Evolutionary conservation across 2,329 filamentous ascomycete genomes (phyloP), one percentile per base, ranked within the genome.

Genomic region (Apiospora rasikravindrae): DNA sequence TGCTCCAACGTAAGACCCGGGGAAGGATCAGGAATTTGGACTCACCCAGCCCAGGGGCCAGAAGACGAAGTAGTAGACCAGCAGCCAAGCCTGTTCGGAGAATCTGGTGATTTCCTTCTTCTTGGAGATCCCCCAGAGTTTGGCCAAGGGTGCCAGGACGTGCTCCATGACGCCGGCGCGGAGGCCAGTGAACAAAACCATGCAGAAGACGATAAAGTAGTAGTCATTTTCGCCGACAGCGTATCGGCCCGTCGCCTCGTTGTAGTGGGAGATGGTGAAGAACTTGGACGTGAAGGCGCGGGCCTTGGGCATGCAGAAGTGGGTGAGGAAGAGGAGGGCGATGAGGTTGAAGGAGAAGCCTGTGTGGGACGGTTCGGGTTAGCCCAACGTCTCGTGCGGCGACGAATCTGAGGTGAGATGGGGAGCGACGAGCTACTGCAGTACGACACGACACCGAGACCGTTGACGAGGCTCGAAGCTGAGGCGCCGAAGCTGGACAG

Each of bases 81-180:
- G 84, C 80, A 98, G 87, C 94, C 96, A 98, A 67, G 92, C 94
- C 84, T 99, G 96, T 84, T 99, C 96, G 74, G 94, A 94, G 83
- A 98, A 97, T 72, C 96, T 90, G 68, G 94, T 90, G 73, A 92
- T 85, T 67, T 91, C 90, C 84, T 98, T 98, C 80, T 86, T 87
- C 79, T 92, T 93, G 77, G 88, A 88, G 77, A 98, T 89, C 47
- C 96, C 96, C 74, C 89, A 88, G 67, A 86, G 84, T 75, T 89
- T 91, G 61, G 93, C 95, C 71, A 97, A 83, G 8, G 96, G 96
- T 26, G 90, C 90, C 69, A 98, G 87, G 16, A 97, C 78, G 84
- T 97, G 96, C 81, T 98, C 95, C 90, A 98, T 97, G 71, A 90
- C 86, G 70, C 90, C 91, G 51, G 94, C 95, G 73, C 96, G 92